phyloP scores from a whole-genome alignment of 129 eudicot species.

The Arctium lappa region DNA sequence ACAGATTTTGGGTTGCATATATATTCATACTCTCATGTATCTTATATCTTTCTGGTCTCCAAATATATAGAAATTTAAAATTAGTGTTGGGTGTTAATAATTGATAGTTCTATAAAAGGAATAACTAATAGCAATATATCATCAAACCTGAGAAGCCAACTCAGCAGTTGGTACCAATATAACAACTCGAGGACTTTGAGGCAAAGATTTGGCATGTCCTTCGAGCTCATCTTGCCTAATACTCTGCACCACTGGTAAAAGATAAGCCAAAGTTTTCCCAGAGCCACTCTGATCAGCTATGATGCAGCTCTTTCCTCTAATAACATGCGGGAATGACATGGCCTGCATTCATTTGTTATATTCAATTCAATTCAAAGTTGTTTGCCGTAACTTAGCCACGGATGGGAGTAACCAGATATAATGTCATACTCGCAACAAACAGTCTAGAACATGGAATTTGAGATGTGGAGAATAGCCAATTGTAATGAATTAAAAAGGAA shows the following conservation, averaged over 20 bases:
- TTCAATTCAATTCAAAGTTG: not conserved
- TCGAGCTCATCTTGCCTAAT: constrained; percentile 89
- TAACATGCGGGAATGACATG: constrained; percentile 74
- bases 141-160: constrained; percentile 90
- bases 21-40: not conserved
- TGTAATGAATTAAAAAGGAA: not conserved
- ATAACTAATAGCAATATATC: not conserved
- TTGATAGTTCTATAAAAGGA: not conserved
- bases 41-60: not conserved
- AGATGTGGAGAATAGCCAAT: not conserved
- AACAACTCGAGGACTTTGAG: constrained; percentile 82
- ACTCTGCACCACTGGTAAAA: constrained; percentile 75
- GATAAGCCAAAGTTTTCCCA: constrained; percentile 96
- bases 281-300: constrained; percentile 99
- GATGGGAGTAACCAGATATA: not conserved
- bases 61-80: not conserved
- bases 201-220: constrained; percentile 67
- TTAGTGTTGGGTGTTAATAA: not conserved
- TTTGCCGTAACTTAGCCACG: not conserved
- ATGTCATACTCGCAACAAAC: not conserved
- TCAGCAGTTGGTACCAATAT: constrained; percentile 95
- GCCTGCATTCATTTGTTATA: constrained; percentile 55
- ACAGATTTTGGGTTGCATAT: too few relatives aligned
- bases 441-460: not conserved
- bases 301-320: constrained; percentile 74